These are phyloP conservation scores for Aspergillus haitiensis DNA, from an alignment of 495 filamentous ascomycete species.

Conservation along the genomic window DNA sequence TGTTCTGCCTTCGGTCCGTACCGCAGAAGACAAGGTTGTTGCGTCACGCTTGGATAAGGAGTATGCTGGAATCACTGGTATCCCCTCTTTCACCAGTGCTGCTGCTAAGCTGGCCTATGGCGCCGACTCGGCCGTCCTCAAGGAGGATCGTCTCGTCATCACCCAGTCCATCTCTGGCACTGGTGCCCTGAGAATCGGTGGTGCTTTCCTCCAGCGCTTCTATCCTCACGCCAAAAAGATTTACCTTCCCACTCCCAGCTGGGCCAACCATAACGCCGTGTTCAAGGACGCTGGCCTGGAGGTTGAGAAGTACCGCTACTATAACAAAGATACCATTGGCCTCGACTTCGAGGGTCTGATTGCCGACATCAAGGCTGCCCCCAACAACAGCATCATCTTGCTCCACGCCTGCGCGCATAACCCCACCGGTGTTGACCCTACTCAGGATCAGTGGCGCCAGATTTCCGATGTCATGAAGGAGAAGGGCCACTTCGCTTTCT, in stretches of 20 bases:
- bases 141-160: constrained; percentile 78
- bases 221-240: constrained; percentile 89
- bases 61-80: constrained; percentile 95
- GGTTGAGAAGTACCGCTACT: constrained; percentile 95
- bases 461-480: constrained; percentile 88
- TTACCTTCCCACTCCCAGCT: constrained; percentile 93
- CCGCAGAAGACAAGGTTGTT: constrained; percentile 86
- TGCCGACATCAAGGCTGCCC: constrained; percentile 85
- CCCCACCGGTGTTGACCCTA: constrained; percentile 96
- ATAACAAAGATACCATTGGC: constrained; percentile 97
- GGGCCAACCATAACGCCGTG: constrained; percentile 97
- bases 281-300: constrained; percentile 90
- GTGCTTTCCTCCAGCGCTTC: constrained; percentile 86
- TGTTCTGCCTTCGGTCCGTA: constrained; percentile 88
- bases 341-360: constrained; percentile 95
- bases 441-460: constrained; percentile 85
- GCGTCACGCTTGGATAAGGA: constrained; percentile 83
- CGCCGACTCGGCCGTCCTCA: constrained; percentile 68
- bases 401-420: constrained; percentile 99
- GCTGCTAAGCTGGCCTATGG: constrained; percentile 91
- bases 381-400: constrained; percentile 81
- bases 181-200: constrained; percentile 90
- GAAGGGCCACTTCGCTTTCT: constrained; percentile 91
- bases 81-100: constrained; percentile 88
- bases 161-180: constrained; percentile 98